Evolutionary conservation across 768 basidiomycete genomes (phyloP).

Genomic region (Wakefieldia striispora): DNA sequence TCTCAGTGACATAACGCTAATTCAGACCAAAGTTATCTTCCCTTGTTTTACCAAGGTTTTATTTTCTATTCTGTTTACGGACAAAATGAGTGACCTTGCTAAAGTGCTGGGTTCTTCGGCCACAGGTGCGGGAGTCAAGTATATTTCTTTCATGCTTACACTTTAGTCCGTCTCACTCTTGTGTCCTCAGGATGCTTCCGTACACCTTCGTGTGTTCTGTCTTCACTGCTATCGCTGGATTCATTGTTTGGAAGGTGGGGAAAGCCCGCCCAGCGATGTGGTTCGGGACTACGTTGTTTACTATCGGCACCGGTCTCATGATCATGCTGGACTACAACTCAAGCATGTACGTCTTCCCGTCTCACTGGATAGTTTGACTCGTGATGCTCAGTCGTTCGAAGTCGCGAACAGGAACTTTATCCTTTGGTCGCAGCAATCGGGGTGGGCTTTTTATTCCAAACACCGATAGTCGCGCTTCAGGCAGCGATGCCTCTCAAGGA

Average conservation of each 20-base stretch:
- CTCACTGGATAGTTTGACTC: background rate
- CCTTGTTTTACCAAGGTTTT: slow-evolving; percentile 63
- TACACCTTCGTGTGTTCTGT: slow-evolving; percentile 60
- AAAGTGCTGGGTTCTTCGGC: slow-evolving; percentile 68
- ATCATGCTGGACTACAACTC: slow-evolving; percentile 60
- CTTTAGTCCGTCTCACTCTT: background rate
- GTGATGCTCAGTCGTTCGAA: slow-evolving; percentile 24
- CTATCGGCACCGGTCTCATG: slow-evolving; percentile 71
- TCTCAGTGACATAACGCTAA: background rate
- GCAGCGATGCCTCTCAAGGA: slow-evolving; percentile 83
- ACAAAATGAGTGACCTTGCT: background rate
- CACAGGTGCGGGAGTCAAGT: slow-evolving; percentile 66
- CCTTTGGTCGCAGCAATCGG: slow-evolving; percentile 67
- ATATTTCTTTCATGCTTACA: slow-evolving; percentile 39
- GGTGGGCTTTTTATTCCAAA: slow-evolving; percentile 61
- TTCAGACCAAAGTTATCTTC: slow-evolving; percentile 48
- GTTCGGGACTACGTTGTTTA: slow-evolving; percentile 55
- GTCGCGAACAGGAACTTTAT: slow-evolving; percentile 60
- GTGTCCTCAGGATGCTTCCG: slow-evolving; percentile 57
- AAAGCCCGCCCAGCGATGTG: slow-evolving; percentile 64
- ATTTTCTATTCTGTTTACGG: background rate
- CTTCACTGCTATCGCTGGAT: slow-evolving; percentile 54
- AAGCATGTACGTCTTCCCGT: slow-evolving; percentile 36
- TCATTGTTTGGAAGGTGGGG: slow-evolving; percentile 55
- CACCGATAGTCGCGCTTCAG: slow-evolving; percentile 73